Conservation (phyloP, 371 early-diverging fungal genomes). For the Capniomyces stellatus region DNA sequence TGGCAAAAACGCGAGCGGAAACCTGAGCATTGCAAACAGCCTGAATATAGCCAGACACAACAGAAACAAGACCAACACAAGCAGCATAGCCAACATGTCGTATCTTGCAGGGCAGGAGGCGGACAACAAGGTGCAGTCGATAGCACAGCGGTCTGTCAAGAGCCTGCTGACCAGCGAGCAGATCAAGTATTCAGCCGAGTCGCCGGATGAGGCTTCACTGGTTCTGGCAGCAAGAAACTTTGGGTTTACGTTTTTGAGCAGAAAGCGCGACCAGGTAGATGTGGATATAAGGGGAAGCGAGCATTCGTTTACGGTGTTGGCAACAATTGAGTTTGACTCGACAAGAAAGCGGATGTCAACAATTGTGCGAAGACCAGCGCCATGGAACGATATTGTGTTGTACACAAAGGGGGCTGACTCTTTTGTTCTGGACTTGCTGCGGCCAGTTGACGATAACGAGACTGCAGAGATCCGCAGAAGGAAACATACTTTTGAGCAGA, state of each 20-base stretch:
- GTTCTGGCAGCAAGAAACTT: slow-evolving; percentile 71
- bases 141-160: not conserved
- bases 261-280: slow-evolving; percentile 29
- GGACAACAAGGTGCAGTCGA: not conserved
- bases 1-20: not conserved
- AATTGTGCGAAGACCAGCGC: slow-evolving; percentile 54
- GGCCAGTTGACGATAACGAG: slow-evolving; percentile 13
- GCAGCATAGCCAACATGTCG: not conserved
- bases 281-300: slow-evolving; percentile 44
- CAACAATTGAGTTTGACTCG: slow-evolving; percentile 78
- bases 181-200: slow-evolving; percentile 41
- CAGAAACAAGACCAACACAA: slow-evolving; percentile 1
- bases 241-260: slow-evolving; percentile 63
- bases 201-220: slow-evolving; percentile 74
- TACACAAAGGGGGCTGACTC: slow-evolving; percentile 96
- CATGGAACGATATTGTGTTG: slow-evolving; percentile 60
- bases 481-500: slow-evolving; percentile 36
- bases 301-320: slow-evolving; percentile 43
- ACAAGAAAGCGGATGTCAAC: slow-evolving; percentile 92
- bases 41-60: slow-evolving; percentile 32
- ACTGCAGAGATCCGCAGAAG: slow-evolving; percentile 27
- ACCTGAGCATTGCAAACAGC: not conserved
- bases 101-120: not conserved
- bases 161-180: not conserved
- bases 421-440: slow-evolving; percentile 42